Percentiles rank a stretch among this genome's conserved stretches.
Evolutionary conservation across 768 basidiomycete genomes (phyloP).

Genomic region (Trametopsis cervina): DNA sequence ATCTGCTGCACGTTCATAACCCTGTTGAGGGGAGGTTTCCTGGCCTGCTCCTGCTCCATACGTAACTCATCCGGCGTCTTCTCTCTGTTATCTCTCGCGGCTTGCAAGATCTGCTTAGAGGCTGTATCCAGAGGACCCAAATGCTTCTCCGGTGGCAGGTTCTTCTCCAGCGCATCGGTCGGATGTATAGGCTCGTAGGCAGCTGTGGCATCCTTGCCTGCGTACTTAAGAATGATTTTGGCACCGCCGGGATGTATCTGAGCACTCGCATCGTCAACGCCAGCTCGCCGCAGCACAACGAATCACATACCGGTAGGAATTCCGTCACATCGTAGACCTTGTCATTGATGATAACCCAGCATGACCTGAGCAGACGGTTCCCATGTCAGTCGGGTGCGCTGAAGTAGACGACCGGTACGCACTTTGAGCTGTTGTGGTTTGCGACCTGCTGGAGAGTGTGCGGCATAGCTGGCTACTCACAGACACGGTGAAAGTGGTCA

Average conservation of each 20-base stretch:
- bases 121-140: slow-evolving; percentile 55
- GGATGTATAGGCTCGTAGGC: slow-evolving; percentile 83
- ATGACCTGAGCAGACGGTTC: slow-evolving; percentile 47
- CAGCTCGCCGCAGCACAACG: not conserved
- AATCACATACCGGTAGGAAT: slow-evolving; percentile 49
- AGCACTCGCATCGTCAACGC: not conserved
- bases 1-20: slow-evolving; percentile 78
- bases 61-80: slow-evolving; percentile 68
- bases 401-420: slow-evolving; percentile 13
- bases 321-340: slow-evolving; percentile 85
- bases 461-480: slow-evolving; percentile 20
- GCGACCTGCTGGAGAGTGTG: slow-evolving; percentile 51
- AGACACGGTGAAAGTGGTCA: too few relatives aligned
- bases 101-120: slow-evolving; percentile 32
- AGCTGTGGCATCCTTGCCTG: slow-evolving; percentile 76
- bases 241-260: slow-evolving; percentile 80
- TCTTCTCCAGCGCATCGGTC: slow-evolving; percentile 67
- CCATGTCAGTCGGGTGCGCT: not conserved
- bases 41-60: slow-evolving; percentile 51
- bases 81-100: slow-evolving; percentile 31
- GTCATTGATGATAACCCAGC: slow-evolving; percentile 79
- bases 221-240: slow-evolving; percentile 76
- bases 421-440: slow-evolving; percentile 50
- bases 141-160: slow-evolving; percentile 64
- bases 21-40: slow-evolving; percentile 58